phyloP scores from a whole-genome alignment of 257 asterid genomes.

The Schizonepeta tenuifolia region DNA sequence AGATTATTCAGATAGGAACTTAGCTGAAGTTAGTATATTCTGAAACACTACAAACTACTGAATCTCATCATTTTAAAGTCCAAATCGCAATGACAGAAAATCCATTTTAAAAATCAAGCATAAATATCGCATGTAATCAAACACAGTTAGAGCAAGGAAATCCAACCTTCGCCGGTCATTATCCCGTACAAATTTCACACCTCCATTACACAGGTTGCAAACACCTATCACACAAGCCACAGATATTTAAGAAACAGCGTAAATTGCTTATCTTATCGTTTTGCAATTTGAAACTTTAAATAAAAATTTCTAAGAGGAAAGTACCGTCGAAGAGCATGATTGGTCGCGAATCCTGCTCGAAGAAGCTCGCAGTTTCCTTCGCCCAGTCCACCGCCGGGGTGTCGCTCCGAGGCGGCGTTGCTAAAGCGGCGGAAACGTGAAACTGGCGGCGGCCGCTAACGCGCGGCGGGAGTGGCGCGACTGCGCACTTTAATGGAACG shows the following conservation, averaged over 20 bases:
- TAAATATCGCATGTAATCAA: not conserved
- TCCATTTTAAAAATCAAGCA: not conserved
- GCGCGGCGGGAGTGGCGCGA: slow-evolving; percentile 39
- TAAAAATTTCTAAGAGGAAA: not conserved
- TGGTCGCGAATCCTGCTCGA: slow-evolving; percentile 81
- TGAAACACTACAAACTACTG: no score
- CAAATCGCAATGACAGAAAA: not conserved
- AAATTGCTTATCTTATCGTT: not conserved
- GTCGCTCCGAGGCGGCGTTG: slow-evolving; percentile 50
- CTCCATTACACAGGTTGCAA: slow-evolving; percentile 90
- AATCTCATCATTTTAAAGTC: no score
- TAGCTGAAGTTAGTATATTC: not conserved
- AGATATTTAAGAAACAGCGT: not conserved
- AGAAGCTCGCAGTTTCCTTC: slow-evolving; percentile 70
- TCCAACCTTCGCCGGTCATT: slow-evolving; percentile 70
- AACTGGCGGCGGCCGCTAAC: slow-evolving; percentile 38
- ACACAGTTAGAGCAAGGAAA: slow-evolving; percentile 15
- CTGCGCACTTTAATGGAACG: slow-evolving; percentile 36
- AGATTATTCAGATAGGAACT: not conserved
- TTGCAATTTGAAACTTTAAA: not conserved
- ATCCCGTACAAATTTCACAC: slow-evolving; percentile 83
- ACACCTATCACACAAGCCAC: slow-evolving; percentile 55
- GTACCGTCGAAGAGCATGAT: slow-evolving; percentile 94
- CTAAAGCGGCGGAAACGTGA: slow-evolving; percentile 44
- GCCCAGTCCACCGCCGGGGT: slow-evolving; percentile 59